These are phyloP conservation scores for Dipodascus geniculatus DNA, from an alignment of 805 yeast species.

Conservation along the genomic window DNA sequence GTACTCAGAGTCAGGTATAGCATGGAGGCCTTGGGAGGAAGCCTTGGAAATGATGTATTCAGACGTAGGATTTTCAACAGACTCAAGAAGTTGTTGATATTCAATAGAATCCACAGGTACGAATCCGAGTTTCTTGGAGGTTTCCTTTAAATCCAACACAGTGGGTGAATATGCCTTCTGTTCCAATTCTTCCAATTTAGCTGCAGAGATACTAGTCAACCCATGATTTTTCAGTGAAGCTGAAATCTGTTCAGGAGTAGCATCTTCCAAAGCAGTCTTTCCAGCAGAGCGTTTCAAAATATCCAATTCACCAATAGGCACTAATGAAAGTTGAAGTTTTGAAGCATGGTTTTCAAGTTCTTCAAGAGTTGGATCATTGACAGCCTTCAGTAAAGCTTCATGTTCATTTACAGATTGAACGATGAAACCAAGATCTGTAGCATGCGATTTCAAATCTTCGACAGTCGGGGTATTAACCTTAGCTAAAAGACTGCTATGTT, in stretches of 20 bases:
- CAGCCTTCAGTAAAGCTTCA: constrained; percentile 6
- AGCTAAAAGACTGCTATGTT: constrained; percentile 10
- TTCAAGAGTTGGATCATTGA: constrained; percentile 11
- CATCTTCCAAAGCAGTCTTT: constrained; percentile 2
- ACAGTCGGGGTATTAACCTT: constrained; percentile 11
- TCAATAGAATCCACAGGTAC: neutral
- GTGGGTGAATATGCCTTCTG: constrained; percentile 14
- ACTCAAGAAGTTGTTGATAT: constrained; percentile 4
- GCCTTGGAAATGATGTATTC: constrained; percentile 15
- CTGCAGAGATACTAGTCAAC: constrained; percentile 7
- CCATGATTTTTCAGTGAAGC: constrained; percentile 14
- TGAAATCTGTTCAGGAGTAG: constrained; percentile 15
- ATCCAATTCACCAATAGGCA: constrained; percentile 8
- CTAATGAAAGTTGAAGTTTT: constrained; percentile 5
- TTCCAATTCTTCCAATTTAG: constrained; percentile 11
- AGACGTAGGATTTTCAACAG: constrained; percentile 7
- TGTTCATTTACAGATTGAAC: constrained; percentile 14
- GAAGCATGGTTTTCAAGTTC: constrained; percentile 11
- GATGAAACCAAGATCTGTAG: constrained; percentile 16
- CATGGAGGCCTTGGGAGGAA: constrained; percentile 8
- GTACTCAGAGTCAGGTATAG: neutral
- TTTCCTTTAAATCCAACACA: constrained; percentile 9
- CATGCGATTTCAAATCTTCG: constrained; percentile 11
- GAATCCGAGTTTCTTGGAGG: neutral
- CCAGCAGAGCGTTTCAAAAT: constrained; percentile 10